A percentile compares a stretch with the other conserved stretches of the same genome.
Conservation (phyloP, 2,329 filamentous ascomycete species). For the Neocucurbitaria cava region DNA sequence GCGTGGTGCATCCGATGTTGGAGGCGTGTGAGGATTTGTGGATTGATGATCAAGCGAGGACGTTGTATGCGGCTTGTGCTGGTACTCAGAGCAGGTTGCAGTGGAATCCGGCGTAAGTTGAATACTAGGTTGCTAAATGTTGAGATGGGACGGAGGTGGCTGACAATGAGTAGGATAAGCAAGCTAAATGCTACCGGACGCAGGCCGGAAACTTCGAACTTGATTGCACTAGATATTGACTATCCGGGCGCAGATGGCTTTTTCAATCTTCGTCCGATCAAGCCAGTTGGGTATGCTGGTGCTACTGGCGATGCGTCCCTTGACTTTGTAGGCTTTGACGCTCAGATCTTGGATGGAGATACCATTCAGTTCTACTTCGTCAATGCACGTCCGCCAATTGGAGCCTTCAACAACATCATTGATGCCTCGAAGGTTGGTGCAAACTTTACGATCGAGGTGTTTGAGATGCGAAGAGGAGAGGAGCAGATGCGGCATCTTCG, state of each 20-base stretch:
- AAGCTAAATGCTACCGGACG: conserved; percentile 31
- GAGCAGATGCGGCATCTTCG: conserved; percentile 32
- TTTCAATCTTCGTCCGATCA: conserved; percentile 31
- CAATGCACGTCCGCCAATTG: conserved; percentile 37
- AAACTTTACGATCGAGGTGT: conserved; percentile 37
- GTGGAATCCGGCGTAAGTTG: conserved; percentile 37
- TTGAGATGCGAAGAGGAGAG: conserved; percentile 29
- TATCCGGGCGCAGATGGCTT: conserved; percentile 29
- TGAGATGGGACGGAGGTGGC: not conserved
- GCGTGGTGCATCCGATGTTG: conserved; percentile 30
- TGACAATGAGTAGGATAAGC: conserved; percentile 16
- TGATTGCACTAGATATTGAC: conserved; percentile 40
- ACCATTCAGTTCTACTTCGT: conserved; percentile 38
- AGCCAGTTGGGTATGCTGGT: conserved; percentile 28
- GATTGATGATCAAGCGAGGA: conserved; percentile 34
- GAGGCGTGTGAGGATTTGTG: conserved; percentile 42
- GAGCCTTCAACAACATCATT: conserved; percentile 25
- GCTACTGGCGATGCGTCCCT: conserved; percentile 28
- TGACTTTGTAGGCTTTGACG: conserved; percentile 38
- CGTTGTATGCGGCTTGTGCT: conserved; percentile 40
- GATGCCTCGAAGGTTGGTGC: conserved; percentile 30
- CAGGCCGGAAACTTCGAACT: conserved; percentile 28
- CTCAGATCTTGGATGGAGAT: conserved; percentile 26
- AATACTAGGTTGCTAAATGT: too few species aligned
- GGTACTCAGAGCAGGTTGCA: conserved; percentile 25